Base-by-base conservation (phyloP, 106 monocot species). In the Posidonia australis region DNA sequence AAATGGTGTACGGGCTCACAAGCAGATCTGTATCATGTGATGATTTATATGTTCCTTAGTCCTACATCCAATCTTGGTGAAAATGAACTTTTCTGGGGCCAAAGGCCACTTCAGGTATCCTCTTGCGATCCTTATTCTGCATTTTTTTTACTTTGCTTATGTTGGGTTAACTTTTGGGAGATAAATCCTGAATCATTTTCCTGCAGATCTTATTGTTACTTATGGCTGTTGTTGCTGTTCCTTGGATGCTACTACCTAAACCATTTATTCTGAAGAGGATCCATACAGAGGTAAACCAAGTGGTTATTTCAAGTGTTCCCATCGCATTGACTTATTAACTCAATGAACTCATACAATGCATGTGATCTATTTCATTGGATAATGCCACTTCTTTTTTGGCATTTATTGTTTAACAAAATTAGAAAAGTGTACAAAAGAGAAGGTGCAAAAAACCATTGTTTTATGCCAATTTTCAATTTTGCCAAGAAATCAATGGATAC, bases 11-110 rank as follows among this genome's bases (percentile, higher is more conserved):
- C 98, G 28, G 98, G 98, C 30, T 88, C 98, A 30, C 74, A 83
- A 60, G 81, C 91, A 60, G 98, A 99, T 74, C 59, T 99, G 9
- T 99, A 99, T 66, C 98, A 99, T 69, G 87, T 91, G n/a, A 99
- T 99, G 98, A 99, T 99, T 53, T 99, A 99, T 60, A 99, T 99
- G 98, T 99, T 99, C 69, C 91, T 99, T 47, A 91, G 98, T 58
- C 98, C 98, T 60, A 91, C 91, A 29, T 87, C 92, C 60, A 87
- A 92, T 46, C 85, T 99, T 73, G 85, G 85, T 72, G 98, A 85
- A 71, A 99, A 99, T 74, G 91, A 99, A 72, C 82, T 99, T 27
- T 99, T 99, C 59, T 75, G 84, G 72, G 91, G 88, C 7, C 98
- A 99, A 70, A 99, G 77, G 67, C 62, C 62, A 52, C 47, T 85